phyloP scores from a whole-genome alignment of 2,329 filamentous ascomycete genomes.

The Stagonosporopsis rhizophila region DNA sequence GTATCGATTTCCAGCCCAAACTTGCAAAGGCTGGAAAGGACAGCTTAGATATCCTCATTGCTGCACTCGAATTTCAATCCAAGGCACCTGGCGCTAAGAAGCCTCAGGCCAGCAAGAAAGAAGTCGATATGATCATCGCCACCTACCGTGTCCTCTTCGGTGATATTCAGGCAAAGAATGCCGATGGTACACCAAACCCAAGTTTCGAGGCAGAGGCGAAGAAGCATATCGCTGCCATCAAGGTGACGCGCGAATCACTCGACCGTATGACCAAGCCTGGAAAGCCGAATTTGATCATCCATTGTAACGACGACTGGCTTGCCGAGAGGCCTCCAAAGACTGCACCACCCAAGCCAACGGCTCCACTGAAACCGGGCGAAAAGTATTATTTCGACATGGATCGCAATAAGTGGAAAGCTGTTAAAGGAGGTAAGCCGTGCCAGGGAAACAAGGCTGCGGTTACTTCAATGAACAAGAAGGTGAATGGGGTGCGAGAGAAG shows the following conservation, averaged over 20 bases:
- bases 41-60: conserved; percentile 10
- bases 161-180: conserved; percentile 9
- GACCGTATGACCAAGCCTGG: conserved; percentile 13
- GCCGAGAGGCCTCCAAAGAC: conserved; percentile 7
- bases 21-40: conserved; percentile 17
- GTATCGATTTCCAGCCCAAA: conserved; percentile 14
- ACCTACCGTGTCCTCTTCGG: conserved; percentile 20
- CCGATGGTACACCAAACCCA: conserved; percentile 9
- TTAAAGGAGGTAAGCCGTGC: conserved; percentile 19
- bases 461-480: conserved; percentile 10
- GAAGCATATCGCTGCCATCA: conserved; percentile 13
- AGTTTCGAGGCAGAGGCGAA: conserved; percentile 9
- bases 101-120: conserved; percentile 3
- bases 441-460: conserved; percentile 15
- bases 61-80: conserved; percentile 11
- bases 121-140: conserved; percentile 14
- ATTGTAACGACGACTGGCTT: conserved; percentile 23
- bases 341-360: conserved; percentile 7
- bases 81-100: conserved; percentile 12
- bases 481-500: not conserved
- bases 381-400: conserved; percentile 18
- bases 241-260: conserved; percentile 14
- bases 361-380: not conserved
- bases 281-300: conserved; percentile 16
- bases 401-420: conserved; percentile 5